These are phyloP conservation scores for Solanum pinnatisectum DNA, from an alignment of 257 asterid species.

Conservation along the genomic window DNA sequence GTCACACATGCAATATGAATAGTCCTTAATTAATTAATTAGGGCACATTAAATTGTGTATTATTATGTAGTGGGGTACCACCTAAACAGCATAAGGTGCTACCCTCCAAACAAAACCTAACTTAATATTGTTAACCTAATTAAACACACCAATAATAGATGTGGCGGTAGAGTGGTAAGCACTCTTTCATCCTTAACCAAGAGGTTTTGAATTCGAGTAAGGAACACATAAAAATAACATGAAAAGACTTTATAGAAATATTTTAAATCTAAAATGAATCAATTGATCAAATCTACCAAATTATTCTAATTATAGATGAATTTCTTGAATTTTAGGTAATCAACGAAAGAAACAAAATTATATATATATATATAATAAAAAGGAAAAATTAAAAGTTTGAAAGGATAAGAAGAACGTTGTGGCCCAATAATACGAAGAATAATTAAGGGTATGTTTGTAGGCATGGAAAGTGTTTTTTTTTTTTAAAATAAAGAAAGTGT, in stretches of 20 bases:
- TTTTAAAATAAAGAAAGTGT: too few species aligned
- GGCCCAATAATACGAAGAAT: neutral
- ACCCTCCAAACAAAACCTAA: neutral
- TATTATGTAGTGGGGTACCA: neutral
- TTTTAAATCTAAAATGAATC: neutral
- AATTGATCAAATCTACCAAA: neutral
- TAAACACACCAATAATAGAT: neutral
- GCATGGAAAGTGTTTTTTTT: neutral
- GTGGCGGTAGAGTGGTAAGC: too few species aligned
- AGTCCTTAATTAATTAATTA: neutral
- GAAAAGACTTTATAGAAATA: neutral
- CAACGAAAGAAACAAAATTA: too few species aligned
- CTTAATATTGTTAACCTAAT: neutral
- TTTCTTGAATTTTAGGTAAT: neutral
- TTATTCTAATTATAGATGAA: neutral
- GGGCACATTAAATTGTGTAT: neutral
- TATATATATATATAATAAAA: too few species aligned
- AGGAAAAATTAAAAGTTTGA: neutral
- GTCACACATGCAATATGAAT: neutral
- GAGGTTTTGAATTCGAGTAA: rapidly evolving
- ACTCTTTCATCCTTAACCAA: too few species aligned
- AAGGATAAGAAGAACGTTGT: neutral
- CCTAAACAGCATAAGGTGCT: neutral
- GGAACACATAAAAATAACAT: neutral
- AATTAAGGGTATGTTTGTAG: neutral